phyloP scores from a whole-genome alignment of 805 yeast genomes.

The Metschnikowia vanudenii region DNA sequence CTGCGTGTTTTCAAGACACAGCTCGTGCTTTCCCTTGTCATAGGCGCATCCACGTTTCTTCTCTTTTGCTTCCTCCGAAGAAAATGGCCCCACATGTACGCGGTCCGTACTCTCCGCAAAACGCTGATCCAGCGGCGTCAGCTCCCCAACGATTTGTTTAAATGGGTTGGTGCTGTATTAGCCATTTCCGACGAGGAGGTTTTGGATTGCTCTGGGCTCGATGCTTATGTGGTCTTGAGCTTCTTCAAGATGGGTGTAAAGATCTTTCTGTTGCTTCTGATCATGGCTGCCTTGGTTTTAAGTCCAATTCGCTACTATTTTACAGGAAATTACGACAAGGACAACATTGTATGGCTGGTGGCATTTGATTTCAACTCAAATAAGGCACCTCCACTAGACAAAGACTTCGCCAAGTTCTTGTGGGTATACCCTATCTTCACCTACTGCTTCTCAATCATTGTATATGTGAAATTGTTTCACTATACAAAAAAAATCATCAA shows the following conservation, averaged over 20 bases:
- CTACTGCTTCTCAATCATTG: constrained; percentile 49
- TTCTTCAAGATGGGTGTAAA: constrained; percentile 37
- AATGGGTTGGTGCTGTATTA: constrained; percentile 27
- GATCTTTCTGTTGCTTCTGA: constrained; percentile 22
- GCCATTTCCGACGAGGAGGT: constrained; percentile 28
- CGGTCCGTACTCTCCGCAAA: constrained; percentile 51
- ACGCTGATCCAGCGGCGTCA: constrained; percentile 32
- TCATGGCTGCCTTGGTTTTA: constrained; percentile 29
- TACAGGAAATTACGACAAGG: constrained; percentile 46
- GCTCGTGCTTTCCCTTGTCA: constrained; percentile 45
- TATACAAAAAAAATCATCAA: constrained; percentile 50
- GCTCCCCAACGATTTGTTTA: constrained; percentile 38
- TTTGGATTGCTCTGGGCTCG: constrained; percentile 25
- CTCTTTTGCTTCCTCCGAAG: constrained; percentile 51
- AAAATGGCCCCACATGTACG: constrained; percentile 57
- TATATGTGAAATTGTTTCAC: constrained; percentile 43
- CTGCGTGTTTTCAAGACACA: constrained; percentile 61
- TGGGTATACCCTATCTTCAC: constrained; percentile 58
- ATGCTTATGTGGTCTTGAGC: constrained; percentile 36
- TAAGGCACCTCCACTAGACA: constrained; percentile 27
- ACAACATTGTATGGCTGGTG: constrained; percentile 25
- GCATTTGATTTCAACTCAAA: constrained; percentile 6
- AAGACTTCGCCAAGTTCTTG: constrained; percentile 43
- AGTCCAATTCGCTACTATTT: constrained; percentile 40
- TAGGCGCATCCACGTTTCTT: constrained; percentile 47